Conservation (phyloP, 345 rosid species). For the Linum tenue region DNA sequence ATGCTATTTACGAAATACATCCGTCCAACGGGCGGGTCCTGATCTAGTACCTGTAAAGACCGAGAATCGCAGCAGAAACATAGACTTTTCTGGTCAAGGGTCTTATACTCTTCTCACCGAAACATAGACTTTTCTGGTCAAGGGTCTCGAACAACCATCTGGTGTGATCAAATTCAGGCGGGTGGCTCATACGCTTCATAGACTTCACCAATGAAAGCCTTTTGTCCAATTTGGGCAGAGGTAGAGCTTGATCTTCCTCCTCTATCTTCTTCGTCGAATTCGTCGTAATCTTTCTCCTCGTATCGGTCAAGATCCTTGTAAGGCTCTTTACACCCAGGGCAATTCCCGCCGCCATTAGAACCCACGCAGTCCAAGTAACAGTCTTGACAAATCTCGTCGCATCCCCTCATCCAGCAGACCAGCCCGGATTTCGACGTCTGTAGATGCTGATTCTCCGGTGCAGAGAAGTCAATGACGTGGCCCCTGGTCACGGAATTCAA, state of each 20-base stretch:
- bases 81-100: slow-evolving; percentile 57
- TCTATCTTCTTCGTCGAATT: slow-evolving; percentile 34
- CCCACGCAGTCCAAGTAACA: slow-evolving; percentile 52
- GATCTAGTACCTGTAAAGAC: slow-evolving; percentile 50
- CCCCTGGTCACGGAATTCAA: slow-evolving; percentile 63
- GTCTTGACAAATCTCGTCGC: slow-evolving; percentile 65
- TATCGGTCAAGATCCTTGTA: slow-evolving; percentile 41
- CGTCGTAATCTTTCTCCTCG: slow-evolving; percentile 12
- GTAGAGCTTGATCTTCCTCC: slow-evolving; percentile 56
- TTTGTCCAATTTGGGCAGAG: slow-evolving; percentile 55
- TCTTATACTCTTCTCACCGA: slow-evolving; percentile 46
- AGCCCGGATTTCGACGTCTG: slow-evolving; percentile 21
- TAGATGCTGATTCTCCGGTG: slow-evolving; percentile 19
- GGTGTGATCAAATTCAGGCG: slow-evolving; percentile 62
- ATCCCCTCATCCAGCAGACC: slow-evolving; percentile 58
- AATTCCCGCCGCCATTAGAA: slow-evolving; percentile 36
- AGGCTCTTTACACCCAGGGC: slow-evolving; percentile 76
- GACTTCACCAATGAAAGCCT: slow-evolving; percentile 69
- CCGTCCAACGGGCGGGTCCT: no score
- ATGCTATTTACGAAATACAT: no score
- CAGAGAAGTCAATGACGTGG: slow-evolving; percentile 43
- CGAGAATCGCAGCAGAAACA: slow-evolving; percentile 57
- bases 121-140: slow-evolving; percentile 56
- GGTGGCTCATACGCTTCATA: slow-evolving; percentile 49
- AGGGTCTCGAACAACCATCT: slow-evolving; percentile 78